These are phyloP conservation scores for Guadua angustifolia DNA, from an alignment of 176 grass and related monocot genomes.

Conservation along the genomic window DNA sequence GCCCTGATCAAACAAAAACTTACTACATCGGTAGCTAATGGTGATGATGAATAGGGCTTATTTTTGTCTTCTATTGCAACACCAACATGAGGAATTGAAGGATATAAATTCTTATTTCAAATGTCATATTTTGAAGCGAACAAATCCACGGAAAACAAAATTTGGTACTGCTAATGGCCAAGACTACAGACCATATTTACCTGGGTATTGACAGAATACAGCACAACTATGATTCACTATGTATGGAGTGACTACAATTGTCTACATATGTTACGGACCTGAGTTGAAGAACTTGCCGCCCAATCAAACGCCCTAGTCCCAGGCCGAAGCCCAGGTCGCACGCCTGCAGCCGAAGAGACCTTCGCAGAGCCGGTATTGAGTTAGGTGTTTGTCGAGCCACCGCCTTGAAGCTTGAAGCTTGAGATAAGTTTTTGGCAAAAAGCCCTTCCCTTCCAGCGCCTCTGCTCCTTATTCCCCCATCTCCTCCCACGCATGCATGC, in stretches of 20 bases:
- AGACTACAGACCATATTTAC: conserved; percentile 41
- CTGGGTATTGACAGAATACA: conserved; percentile 92
- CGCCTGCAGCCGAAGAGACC: no score
- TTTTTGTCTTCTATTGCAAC: conserved; percentile 15
- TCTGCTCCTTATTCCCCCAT: no score
- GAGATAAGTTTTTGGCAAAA: no score
- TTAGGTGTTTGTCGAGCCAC: no score
- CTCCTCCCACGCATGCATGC: no score
- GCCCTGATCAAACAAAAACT: conserved; percentile 60
- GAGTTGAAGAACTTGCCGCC: no score
- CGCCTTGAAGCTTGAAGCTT: no score
- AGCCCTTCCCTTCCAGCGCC: no score
- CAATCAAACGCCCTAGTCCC: no score
- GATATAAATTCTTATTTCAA: neutral
- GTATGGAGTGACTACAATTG: conserved; percentile 83
- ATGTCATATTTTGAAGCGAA: neutral
- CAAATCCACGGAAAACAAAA: neutral
- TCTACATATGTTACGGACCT: no score
- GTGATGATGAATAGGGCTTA: neutral
- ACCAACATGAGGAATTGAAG: neutral
- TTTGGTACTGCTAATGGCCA: neutral
- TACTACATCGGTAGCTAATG: conserved; percentile 9
- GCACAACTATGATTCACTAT: conserved; percentile 90
- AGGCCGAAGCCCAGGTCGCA: no score
- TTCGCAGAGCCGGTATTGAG: no score